phyloP scores from a whole-genome alignment of 108 stramenopile species.

The Skeletonema grethae region DNA sequence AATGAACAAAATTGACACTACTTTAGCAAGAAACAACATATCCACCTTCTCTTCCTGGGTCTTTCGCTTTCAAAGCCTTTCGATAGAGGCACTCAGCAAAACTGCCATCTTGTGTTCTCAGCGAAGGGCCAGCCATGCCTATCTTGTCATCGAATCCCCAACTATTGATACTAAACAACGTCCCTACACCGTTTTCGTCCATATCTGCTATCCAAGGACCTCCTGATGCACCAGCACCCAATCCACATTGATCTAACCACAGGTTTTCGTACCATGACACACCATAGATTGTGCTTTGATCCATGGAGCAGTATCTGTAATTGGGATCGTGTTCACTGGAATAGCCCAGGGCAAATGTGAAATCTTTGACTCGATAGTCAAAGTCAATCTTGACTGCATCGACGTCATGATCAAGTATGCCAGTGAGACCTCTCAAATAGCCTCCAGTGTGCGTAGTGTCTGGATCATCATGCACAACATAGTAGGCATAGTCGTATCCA shows the following conservation, averaged over 20 bases:
- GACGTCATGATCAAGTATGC: slow-evolving; percentile 15
- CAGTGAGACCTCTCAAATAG: slow-evolving; percentile 18
- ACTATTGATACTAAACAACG: slow-evolving; percentile 13
- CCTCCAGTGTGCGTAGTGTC: slow-evolving; percentile 8
- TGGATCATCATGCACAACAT: slow-evolving; percentile 17
- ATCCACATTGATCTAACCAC: slow-evolving; percentile 30
- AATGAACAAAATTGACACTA: slow-evolving; percentile 10
- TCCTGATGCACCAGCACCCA: slow-evolving; percentile 27
- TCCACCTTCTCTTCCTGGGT: slow-evolving; percentile 19
- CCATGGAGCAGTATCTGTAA: slow-evolving; percentile 23
- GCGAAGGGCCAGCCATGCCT: slow-evolving; percentile 29
- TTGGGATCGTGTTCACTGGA: slow-evolving; percentile 25
- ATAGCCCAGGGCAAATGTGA: slow-evolving; percentile 18
- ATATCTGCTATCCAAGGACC: slow-evolving; percentile 18
- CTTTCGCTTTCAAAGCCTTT: slow-evolving; percentile 17
- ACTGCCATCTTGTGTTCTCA: slow-evolving; percentile 19
- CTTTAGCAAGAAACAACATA: slow-evolving; percentile 15
- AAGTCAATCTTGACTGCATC: slow-evolving; percentile 19
- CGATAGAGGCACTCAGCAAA: slow-evolving; percentile 27
- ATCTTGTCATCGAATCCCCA: slow-evolving; percentile 28
- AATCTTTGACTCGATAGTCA: slow-evolving; percentile 9
- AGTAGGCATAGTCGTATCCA: slow-evolving; percentile 26
- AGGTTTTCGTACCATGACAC: slow-evolving; percentile 27
- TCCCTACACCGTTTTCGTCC: slow-evolving; percentile 18
- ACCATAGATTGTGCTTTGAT: slow-evolving; percentile 15